phyloP scores from a whole-genome alignment of 2,329 filamentous ascomycete genomes.

The Cladosporium sp. region DNA sequence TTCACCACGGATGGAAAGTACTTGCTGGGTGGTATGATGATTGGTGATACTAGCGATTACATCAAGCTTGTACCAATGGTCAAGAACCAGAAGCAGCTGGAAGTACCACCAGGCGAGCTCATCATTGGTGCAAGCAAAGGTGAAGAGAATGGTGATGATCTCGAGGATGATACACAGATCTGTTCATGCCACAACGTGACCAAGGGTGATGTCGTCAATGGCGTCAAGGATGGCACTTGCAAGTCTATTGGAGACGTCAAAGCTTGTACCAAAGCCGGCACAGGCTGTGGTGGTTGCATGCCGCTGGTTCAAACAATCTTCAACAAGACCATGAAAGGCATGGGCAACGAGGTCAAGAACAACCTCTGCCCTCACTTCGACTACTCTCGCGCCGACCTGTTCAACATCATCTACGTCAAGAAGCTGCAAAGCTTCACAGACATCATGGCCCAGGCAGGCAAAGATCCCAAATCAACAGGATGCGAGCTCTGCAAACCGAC shows the following conservation, averaged over 20 bases:
- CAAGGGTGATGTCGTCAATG: slow-evolving; percentile 74
- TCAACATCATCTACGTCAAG: slow-evolving; percentile 84
- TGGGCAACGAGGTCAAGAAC: slow-evolving; percentile 87
- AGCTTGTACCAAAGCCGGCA: slow-evolving; percentile 87
- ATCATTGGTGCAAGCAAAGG: slow-evolving; percentile 77
- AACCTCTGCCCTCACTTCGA: slow-evolving; percentile 82
- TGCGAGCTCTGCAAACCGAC: slow-evolving; percentile 87
- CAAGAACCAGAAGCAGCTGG: slow-evolving; percentile 77
- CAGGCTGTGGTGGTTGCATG: slow-evolving; percentile 87
- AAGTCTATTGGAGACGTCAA: slow-evolving; percentile 83
- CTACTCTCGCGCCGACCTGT: slow-evolving; percentile 83
- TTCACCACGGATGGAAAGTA: slow-evolving; percentile 90
- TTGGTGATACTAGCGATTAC: slow-evolving; percentile 88
- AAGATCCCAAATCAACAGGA: slow-evolving; percentile 69
- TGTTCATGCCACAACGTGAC: slow-evolving; percentile 93
- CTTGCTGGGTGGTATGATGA: slow-evolving; percentile 95
- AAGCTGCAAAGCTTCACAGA: slow-evolving; percentile 69
- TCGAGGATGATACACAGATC: slow-evolving; percentile 83
- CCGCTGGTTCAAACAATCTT: slow-evolving; percentile 87
- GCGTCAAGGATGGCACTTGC: slow-evolving; percentile 76
- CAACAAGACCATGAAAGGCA: slow-evolving; percentile 80
- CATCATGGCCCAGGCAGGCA: slow-evolving; percentile 78
- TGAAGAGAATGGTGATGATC: slow-evolving; percentile 74
- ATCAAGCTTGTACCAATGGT: slow-evolving; percentile 86
- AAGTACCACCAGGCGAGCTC: slow-evolving; percentile 76